Conservation (phyloP, 768 basidiomycete genomes). For the Leccinellum rugosiceps region DNA sequence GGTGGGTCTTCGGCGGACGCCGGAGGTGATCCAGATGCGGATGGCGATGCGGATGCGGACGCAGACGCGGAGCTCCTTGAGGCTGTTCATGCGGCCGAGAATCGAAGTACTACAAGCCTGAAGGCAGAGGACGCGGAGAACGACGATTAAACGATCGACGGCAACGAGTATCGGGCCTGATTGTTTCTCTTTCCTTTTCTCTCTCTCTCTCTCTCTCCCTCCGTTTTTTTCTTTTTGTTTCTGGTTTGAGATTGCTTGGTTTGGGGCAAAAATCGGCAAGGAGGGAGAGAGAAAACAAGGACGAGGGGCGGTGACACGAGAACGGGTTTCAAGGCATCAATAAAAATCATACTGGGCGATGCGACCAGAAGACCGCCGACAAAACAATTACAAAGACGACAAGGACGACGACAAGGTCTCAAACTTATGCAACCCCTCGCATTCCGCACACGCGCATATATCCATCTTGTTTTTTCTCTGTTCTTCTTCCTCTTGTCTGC, state of each 20-base stretch:
- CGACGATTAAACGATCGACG: constrained; percentile 15
- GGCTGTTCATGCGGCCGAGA: constrained; percentile 50
- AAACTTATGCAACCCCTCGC: not conserved
- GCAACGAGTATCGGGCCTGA: not conserved
- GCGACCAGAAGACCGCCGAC: not conserved
- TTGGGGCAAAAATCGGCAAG: constrained; percentile 13
- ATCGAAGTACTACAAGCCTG: constrained; percentile 34
- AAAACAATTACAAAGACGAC: not conserved
- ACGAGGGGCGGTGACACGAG: not conserved
- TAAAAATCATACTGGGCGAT: not conserved
- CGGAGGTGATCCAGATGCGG: no score
- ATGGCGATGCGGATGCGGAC: constrained; percentile 33
- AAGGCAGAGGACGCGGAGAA: constrained; percentile 28
- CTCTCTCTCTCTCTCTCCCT: not conserved
- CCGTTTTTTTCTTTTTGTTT: not conserved
- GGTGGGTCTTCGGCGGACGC: no score
- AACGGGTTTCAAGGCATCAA: constrained; percentile 6
- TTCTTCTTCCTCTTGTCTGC: not conserved
- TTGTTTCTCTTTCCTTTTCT: not conserved
- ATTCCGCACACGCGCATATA: not conserved
- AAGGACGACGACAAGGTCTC: not conserved
- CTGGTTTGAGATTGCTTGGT: constrained; percentile 4
- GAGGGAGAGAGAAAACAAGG: constrained; percentile 9
- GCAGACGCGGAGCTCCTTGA: constrained; percentile 49
- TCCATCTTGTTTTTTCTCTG: no score